A percentile compares a stretch with the other conserved stretches of the same genome.
Conservation (phyloP, 768 basidiomycete genomes). For the Tylopilus felleus region DNA sequence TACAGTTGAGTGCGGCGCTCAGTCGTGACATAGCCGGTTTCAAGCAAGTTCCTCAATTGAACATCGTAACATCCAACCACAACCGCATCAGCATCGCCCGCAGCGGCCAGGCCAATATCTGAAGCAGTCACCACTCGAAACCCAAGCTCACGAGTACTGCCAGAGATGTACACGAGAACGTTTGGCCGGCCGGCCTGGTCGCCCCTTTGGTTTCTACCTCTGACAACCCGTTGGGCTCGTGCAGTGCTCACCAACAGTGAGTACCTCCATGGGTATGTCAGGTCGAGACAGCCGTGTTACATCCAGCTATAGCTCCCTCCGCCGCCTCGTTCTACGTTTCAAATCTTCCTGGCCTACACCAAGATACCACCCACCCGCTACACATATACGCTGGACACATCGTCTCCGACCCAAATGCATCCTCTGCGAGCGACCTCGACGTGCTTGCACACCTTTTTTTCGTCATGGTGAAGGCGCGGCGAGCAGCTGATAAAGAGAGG, state of each 20-base stretch:
- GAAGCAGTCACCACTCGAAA: neutral
- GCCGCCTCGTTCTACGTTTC: slow-evolving; percentile 85
- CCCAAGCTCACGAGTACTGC: neutral
- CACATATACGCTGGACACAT: slow-evolving; percentile 84
- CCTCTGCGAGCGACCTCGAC: slow-evolving; percentile 49
- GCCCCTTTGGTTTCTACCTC: slow-evolving; percentile 15
- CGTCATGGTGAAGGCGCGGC: slow-evolving; percentile 82
- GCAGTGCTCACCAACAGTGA: slow-evolving; percentile 43
- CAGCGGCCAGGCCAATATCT: neutral
- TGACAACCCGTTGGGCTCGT: slow-evolving; percentile 5
- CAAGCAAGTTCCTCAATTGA: too few relatives aligned
- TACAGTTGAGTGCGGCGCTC: too few relatives aligned
- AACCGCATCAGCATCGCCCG: slow-evolving; percentile 1
- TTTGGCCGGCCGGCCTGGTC: slow-evolving; percentile 11
- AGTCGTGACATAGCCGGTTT: too few relatives aligned
- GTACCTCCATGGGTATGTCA: neutral
- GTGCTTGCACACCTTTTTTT: slow-evolving; percentile 83
- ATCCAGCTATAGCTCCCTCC: slow-evolving; percentile 53
- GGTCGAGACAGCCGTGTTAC: neutral
- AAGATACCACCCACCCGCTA: slow-evolving; percentile 67
- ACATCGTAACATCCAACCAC: neutral
- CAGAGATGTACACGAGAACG: slow-evolving; percentile 5
- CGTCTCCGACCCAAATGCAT: slow-evolving; percentile 66
- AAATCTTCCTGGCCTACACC: slow-evolving; percentile 70
- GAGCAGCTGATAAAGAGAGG: slow-evolving; percentile 85